Base-by-base conservation (phyloP, 148 eudicot genomes). In the Vaccinium vitisidaea region DNA sequence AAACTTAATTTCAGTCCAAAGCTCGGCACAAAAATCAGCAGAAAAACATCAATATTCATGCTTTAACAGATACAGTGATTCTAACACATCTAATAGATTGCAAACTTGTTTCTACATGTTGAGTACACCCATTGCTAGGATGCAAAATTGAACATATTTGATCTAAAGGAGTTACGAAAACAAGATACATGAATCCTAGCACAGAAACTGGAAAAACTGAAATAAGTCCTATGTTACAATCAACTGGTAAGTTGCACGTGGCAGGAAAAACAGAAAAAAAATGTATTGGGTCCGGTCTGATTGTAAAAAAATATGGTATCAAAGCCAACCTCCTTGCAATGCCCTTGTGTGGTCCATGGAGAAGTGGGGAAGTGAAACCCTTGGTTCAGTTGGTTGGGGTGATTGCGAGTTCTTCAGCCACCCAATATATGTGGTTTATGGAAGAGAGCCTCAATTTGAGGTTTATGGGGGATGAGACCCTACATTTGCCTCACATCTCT, bases 401-500 rank as follows among this genome's bases (percentile, higher is more conserved):
- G 74, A 69, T 69, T 25, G 16, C 12, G 39, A 69, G 39, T 16
- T 69, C 74, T 69, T 69, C 39, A 69, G 16, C 36, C 74, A 69
- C 36, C 74, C 36, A 25, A 69, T 69, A 5, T 69, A 69, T 69
- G 74, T 69, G 36, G 74, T 25, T 36, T 1, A 2, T 36, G 39
- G 39, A 36, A 1, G 39, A 36, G 39, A 36, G 39, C 39, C 39
- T 36, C 39, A 36, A 36, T 36, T 36, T 69, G 74, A 25, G 36
- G 74, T 25, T 69, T 69, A 69, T 69, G 74, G 74, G 4, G 74
- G 39, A 69, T 69, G 74, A 69, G 39, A 69, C 15, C 74, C 74
- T 25, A 10, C 27, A 3, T 25, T 69, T 67, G 39, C 27, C 74
- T 15, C 23, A 27, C 36, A 5, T 69, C 71, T 65, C 71, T 65